These are phyloP conservation scores for Extremus antarcticus DNA, from an alignment of 495 filamentous ascomycete genomes.

Conservation along the genomic window DNA sequence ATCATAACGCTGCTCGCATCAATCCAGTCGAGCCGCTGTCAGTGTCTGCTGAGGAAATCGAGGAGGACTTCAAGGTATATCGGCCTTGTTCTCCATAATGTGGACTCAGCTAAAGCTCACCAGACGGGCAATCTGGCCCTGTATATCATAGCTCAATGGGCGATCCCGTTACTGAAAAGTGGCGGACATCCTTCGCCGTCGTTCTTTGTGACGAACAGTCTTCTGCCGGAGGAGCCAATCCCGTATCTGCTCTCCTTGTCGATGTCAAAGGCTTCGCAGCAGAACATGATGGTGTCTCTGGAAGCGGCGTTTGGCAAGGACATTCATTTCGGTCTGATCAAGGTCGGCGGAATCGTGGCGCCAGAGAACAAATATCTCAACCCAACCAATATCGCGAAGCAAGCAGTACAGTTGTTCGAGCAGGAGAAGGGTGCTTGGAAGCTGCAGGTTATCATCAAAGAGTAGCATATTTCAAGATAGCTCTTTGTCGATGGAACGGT, in stretches of 20 bases:
- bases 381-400: not conserved
- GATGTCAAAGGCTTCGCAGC: not conserved
- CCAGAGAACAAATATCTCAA: not conserved
- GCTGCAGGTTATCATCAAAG: not conserved
- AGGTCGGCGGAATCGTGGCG: not conserved
- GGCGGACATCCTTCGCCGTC: not conserved
- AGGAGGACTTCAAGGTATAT: not conserved
- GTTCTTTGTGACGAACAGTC: not conserved
- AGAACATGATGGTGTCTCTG: not conserved
- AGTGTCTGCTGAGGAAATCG: not conserved
- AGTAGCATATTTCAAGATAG: too few species aligned
- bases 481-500: too few species aligned
- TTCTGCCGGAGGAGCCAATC: not conserved
- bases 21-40: not conserved
- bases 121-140: not conserved
- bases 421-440: not conserved
- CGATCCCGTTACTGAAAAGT: not conserved
- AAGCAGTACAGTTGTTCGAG: not conserved
- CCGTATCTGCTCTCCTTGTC: not conserved
- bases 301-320: not conserved
- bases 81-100: not conserved
- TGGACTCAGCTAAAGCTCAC: not conserved
- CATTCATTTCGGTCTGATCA: not conserved
- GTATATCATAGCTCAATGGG: not conserved
- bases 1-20: not conserved